Percentiles rank a stretch among this genome's conserved stretches.
phyloP scores from a whole-genome alignment of 73 alveolate species.

The Tetrahymena malaccensis region DNA sequence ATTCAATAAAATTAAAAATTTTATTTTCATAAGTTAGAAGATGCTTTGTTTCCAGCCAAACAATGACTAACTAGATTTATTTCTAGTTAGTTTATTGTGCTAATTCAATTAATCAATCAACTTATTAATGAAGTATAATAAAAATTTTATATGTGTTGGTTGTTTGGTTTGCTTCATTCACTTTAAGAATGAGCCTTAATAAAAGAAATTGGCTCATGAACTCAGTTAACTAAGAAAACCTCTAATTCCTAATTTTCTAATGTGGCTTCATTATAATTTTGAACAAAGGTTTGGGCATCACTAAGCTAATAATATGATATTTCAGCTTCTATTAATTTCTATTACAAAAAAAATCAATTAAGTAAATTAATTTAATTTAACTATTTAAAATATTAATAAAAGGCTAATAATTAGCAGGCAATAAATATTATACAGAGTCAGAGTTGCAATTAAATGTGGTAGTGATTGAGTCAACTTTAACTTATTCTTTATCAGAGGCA shows the following conservation, averaged over 20 bases:
- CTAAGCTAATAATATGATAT: background rate
- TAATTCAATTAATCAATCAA: background rate
- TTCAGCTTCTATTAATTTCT: background rate
- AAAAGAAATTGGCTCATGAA: background rate
- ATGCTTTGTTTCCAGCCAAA: background rate
- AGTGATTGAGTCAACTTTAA: background rate
- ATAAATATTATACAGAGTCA: background rate
- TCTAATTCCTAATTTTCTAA: background rate
- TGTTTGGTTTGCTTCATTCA: background rate
- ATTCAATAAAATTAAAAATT: too few species aligned
- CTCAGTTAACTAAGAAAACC: background rate
- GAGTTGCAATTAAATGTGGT: background rate
- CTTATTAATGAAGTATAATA: background rate
- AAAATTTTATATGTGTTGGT: background rate
- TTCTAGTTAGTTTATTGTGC: background rate
- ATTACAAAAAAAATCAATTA: background rate
- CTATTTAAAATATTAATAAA: background rate
- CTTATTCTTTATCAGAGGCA: background rate
- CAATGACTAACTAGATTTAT: too few species aligned
- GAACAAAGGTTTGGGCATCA: background rate
- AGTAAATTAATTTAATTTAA: too few species aligned
- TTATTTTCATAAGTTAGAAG: background rate
- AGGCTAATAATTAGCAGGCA: background rate
- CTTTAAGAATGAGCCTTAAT: background rate
- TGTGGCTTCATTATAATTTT: background rate